Conservation (phyloP, 805 yeast species). For the Priceomyces fermenticarens region DNA sequence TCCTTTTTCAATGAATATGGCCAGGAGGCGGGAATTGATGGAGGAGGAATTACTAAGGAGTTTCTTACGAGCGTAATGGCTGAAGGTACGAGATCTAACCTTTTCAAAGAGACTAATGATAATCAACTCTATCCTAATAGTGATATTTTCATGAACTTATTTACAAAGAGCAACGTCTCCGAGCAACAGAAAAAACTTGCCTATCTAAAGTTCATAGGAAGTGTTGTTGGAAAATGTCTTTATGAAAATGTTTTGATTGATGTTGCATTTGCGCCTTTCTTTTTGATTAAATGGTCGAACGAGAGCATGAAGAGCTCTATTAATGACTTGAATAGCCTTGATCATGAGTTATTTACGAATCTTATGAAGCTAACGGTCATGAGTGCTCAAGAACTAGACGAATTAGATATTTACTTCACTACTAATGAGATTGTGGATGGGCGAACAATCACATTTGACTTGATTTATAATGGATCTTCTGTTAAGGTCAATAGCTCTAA, state of each 20-base stretch:
- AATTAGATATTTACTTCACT: slow-evolving; percentile 65
- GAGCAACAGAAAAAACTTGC: slow-evolving; percentile 21
- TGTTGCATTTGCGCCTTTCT: slow-evolving; percentile 81
- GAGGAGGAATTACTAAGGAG: slow-evolving; percentile 95
- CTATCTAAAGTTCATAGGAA: slow-evolving; percentile 67
- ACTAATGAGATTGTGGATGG: slow-evolving; percentile 47
- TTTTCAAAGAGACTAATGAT: slow-evolving; percentile 42
- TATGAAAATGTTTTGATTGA: slow-evolving; percentile 81
- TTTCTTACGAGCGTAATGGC: slow-evolving; percentile 69
- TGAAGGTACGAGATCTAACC: slow-evolving; percentile 54
- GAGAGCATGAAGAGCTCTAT: slow-evolving; percentile 56
- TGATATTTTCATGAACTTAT: slow-evolving; percentile 36
- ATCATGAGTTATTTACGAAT: slow-evolving; percentile 60
- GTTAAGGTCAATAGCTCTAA: slow-evolving; percentile 59
- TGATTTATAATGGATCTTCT: slow-evolving; percentile 58
- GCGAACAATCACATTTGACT: slow-evolving; percentile 45
- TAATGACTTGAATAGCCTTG: slow-evolving; percentile 75
- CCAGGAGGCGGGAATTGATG: slow-evolving; percentile 89
- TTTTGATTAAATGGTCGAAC: slow-evolving; percentile 63
- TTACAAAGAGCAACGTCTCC: slow-evolving; percentile 28
- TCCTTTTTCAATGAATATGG: slow-evolving; percentile 64
- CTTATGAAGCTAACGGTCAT: slow-evolving; percentile 60
- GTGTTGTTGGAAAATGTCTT: slow-evolving; percentile 82
- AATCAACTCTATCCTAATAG: slow-evolving; percentile 78
- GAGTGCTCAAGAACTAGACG: slow-evolving; percentile 52